Conservation (phyloP, 2,329 filamentous ascomycete species). For the Thielaviopsis musarum region DNA sequence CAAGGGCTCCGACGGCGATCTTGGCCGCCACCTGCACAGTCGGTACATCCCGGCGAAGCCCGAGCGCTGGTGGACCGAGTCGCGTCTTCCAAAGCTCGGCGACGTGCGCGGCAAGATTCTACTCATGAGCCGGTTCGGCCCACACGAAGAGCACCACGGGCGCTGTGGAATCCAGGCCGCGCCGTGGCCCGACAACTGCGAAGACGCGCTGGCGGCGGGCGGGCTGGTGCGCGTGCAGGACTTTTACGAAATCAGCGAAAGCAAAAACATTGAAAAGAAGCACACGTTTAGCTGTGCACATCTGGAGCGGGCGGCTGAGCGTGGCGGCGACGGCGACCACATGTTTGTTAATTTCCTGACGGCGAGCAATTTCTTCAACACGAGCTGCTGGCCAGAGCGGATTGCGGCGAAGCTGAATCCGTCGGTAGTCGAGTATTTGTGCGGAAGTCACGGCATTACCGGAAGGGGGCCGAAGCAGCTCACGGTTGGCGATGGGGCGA, state of each 20-base stretch:
- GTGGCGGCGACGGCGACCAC: conserved; percentile 13
- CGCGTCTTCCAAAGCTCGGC: conserved; percentile 60
- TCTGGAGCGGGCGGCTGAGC: conserved; percentile 51
- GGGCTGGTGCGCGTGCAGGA: conserved; percentile 78
- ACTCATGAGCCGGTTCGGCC: conserved; percentile 61
- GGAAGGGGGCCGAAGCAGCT: conserved; percentile 32
- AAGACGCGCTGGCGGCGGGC: conserved; percentile 51
- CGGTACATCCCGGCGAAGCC: conserved; percentile 46
- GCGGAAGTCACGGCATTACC: conserved; percentile 35
- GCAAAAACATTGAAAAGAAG: conserved; percentile 63
- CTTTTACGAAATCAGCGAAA: conserved; percentile 75
- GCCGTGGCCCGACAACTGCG: conserved; percentile 76
- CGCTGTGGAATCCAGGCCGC: conserved; percentile 42
- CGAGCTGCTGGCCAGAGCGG: conserved; percentile 80
- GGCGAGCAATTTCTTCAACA: conserved; percentile 87
- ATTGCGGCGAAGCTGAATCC: conserved; percentile 83
- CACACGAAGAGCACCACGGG: conserved; percentile 37
- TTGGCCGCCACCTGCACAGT: conserved; percentile 54
- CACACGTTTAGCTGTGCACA: conserved; percentile 57
- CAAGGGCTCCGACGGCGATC: conserved; percentile 59
- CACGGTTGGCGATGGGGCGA: conserved; percentile 52
- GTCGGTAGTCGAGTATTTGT: conserved; percentile 46
- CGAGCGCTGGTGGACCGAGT: conserved; percentile 61
- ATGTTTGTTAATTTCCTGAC: conserved; percentile 74
- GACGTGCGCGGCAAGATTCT: conserved; percentile 70